Percentiles rank a stretch among this genome's conserved stretches.
Conservation (phyloP, 306 rosid species). For the Leucaena leucocephala region DNA sequence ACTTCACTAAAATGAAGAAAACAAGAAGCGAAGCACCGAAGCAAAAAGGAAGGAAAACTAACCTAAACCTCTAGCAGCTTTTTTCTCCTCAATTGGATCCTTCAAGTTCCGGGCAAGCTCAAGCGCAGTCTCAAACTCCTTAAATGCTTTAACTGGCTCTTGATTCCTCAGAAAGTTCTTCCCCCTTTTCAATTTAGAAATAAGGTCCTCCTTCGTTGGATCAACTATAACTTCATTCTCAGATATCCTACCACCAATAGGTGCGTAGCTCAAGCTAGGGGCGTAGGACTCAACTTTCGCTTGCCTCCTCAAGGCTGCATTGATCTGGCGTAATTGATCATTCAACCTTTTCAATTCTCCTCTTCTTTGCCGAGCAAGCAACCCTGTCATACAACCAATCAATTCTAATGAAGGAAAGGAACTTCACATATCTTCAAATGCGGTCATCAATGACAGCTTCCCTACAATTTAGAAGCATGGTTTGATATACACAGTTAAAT, state of each 20-base stretch:
- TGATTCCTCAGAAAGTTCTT: slow-evolving; percentile 91
- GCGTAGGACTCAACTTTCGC: slow-evolving; percentile 85
- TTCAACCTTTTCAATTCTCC: slow-evolving; percentile 62
- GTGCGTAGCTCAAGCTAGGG: slow-evolving; percentile 69
- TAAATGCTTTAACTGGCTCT: slow-evolving; percentile 71
- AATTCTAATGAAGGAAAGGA: background rate
- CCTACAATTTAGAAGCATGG: background rate
- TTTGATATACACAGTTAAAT: background rate
- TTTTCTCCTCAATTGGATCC: slow-evolving; percentile 90
- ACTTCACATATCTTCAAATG: background rate
- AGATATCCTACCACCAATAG: slow-evolving; percentile 63
- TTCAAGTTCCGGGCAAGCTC: slow-evolving; percentile 73
- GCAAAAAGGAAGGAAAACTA: slow-evolving; percentile 32
- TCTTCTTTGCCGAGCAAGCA: slow-evolving; percentile 77
- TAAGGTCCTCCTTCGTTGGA: slow-evolving; percentile 82
- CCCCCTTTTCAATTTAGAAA: slow-evolving; percentile 78
- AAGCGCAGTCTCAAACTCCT: slow-evolving; percentile 78
- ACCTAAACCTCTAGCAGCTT: slow-evolving; percentile 98
- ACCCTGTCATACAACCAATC: slow-evolving; percentile 43
- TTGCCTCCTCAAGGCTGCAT: slow-evolving; percentile 69
- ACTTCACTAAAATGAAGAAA: background rate
- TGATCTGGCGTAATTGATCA: slow-evolving; percentile 77
- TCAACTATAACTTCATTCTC: slow-evolving; percentile 80
- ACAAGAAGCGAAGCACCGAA: background rate
- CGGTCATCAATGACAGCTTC: background rate